phyloP scores from a whole-genome alignment of 2,329 filamentous ascomycete species.

The Aspergillus calidoustus region DNA sequence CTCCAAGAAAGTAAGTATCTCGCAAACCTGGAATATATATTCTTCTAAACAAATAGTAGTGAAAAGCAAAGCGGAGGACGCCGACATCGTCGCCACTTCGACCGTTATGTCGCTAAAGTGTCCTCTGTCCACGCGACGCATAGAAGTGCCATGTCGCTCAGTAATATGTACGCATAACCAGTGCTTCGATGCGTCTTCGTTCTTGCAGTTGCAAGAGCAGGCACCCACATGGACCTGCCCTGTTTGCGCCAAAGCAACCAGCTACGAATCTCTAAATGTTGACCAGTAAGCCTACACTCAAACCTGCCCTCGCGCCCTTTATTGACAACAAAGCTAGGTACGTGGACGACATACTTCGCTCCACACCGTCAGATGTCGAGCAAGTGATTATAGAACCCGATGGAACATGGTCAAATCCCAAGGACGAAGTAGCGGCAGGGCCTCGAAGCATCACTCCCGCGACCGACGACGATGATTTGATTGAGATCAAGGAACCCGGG shows the following conservation, averaged over 20 bases:
- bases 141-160: conserved; percentile 79
- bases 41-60: conserved; percentile 56
- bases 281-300: conserved; percentile 69
- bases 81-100: conserved; percentile 87
- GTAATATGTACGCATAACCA: conserved; percentile 84
- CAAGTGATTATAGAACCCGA: conserved; percentile 90
- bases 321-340: conserved; percentile 60
- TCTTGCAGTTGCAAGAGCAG: conserved; percentile 92
- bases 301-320: neutral
- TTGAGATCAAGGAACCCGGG: conserved; percentile 53
- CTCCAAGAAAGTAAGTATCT: conserved; percentile 72
- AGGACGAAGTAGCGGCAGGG: conserved; percentile 43
- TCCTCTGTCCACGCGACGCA: conserved; percentile 82
- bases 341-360: conserved; percentile 81
- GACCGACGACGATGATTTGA: conserved; percentile 54
- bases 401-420: conserved; percentile 71
- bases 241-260: conserved; percentile 82
- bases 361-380: conserved; percentile 72
- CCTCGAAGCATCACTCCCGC: conserved; percentile 43
- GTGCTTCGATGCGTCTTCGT: conserved; percentile 92
- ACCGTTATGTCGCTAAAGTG: conserved; percentile 90
- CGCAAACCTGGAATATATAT: conserved; percentile 8
- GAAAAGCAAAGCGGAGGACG: conserved; percentile 77
- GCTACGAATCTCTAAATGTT: conserved; percentile 80
- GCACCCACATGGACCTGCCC: conserved; percentile 97